Conservation (phyloP, 306 rosid genomes). For the Gastrolobium villosum region DNA sequence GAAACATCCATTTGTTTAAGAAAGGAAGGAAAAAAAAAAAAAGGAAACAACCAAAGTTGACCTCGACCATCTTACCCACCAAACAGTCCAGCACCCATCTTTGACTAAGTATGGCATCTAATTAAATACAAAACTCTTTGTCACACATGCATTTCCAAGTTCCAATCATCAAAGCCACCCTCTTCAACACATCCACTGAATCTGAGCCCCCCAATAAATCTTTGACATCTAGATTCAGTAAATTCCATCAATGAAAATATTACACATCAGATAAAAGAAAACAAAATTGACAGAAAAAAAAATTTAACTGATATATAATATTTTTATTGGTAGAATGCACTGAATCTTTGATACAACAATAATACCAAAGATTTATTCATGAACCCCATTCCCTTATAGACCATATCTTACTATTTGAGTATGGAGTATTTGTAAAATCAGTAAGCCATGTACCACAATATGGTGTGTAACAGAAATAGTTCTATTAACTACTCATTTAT, state of each 20-base stretch:
- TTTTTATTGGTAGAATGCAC: no score
- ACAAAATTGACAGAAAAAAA: no score
- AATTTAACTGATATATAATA: no score
- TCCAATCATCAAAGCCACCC: neutral
- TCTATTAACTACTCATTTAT: constrained; percentile 1
- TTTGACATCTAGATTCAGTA: no score
- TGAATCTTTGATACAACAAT: no score
- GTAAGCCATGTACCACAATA: neutral
- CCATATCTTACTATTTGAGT: neutral
- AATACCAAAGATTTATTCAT: no score
- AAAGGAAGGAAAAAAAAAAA: neutral
- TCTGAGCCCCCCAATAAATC: no score
- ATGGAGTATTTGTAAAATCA: neutral
- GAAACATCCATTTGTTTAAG: constrained; percentile 41
- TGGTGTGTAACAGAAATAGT: no score
- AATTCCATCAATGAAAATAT: no score
- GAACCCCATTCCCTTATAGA: neutral
- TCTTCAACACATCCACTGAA: neutral
- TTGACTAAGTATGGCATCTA: constrained; percentile 53
- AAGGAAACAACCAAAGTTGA: constrained; percentile 50
- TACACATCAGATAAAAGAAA: no score
- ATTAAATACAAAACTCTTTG: neutral
- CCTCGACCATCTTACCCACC: constrained; percentile 51
- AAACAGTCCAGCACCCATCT: constrained; percentile 55
- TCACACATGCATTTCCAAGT: neutral